A percentile compares a stretch with the other conserved stretches of the same genome.
These are phyloP conservation scores for Suhomyces anneliseae DNA, from an alignment of 1,139 yeast species.

Conservation along the genomic window DNA sequence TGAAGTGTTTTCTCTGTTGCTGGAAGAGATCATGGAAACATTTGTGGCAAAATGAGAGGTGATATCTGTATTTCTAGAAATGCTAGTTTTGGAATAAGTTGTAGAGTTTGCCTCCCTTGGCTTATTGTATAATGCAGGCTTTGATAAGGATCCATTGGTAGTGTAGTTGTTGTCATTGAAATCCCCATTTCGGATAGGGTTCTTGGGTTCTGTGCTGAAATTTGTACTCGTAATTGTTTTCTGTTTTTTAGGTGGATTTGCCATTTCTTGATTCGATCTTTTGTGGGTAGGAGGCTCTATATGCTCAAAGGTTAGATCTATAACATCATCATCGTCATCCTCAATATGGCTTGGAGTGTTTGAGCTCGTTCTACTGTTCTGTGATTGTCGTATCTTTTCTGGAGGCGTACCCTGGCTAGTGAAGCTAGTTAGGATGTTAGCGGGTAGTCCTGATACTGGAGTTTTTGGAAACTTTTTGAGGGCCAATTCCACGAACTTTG, in stretches of 20 bases:
- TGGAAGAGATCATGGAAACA: background rate
- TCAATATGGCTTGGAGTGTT: background rate
- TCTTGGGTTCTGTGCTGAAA: background rate
- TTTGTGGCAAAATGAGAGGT: background rate
- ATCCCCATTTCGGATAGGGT: background rate
- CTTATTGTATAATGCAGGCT: too few relatives aligned
- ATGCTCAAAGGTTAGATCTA: slow-evolving; percentile 9
- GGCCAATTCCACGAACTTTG: slow-evolving; percentile 3
- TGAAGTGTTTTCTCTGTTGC: background rate
- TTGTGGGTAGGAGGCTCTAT: background rate
- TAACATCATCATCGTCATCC: slow-evolving; percentile 5
- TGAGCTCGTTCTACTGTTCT: background rate
- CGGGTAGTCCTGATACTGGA: background rate
- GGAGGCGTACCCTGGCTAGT: background rate
- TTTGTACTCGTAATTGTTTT: background rate
- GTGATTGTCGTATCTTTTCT: background rate
- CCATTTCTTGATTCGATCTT: background rate
- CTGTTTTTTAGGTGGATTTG: background rate
- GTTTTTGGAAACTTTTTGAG: slow-evolving; percentile 6
- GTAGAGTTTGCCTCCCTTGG: background rate
- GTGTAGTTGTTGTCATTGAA: background rate
- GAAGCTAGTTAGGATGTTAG: background rate
- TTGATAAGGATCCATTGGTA: background rate
- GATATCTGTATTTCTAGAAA: background rate
- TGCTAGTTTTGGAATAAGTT: background rate